A percentile compares a stretch with the other conserved stretches of the same genome.
Evolutionary conservation across 2,329 filamentous ascomycete genomes (phyloP).

Genomic region (Ceratocystis variospora): DNA sequence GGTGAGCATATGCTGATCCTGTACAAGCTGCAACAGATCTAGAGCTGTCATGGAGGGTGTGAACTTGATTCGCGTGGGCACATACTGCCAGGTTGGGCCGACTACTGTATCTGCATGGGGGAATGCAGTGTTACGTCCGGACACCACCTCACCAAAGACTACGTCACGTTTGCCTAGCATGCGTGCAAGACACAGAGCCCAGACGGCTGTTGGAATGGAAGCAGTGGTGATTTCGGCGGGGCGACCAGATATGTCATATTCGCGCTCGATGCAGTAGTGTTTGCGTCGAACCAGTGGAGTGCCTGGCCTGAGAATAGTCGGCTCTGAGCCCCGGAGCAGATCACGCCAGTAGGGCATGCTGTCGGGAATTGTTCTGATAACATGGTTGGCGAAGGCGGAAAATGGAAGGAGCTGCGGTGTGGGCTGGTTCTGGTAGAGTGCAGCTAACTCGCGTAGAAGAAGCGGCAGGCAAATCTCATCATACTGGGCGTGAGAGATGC

Average conservation of each 20-base stretch:
- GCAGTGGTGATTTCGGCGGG: conserved; percentile 46
- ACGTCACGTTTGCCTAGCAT: conserved; percentile 41
- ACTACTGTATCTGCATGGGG: conserved; percentile 38
- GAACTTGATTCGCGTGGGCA: conserved; percentile 48
- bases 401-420: conserved; percentile 28
- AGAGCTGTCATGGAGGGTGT: conserved; percentile 34
- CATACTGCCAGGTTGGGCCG: conserved; percentile 54
- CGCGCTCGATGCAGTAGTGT: conserved; percentile 32
- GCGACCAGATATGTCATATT: conserved; percentile 34
- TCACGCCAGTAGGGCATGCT: conserved; percentile 48
- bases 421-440: conserved; percentile 28
- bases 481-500: conserved; percentile 56
- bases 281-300: conserved; percentile 27
- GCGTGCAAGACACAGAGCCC: conserved; percentile 48
- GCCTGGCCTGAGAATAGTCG: conserved; percentile 31
- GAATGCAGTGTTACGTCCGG: conserved; percentile 46
- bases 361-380: conserved; percentile 31
- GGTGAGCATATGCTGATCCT: conserved; percentile 43
- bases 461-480: conserved; percentile 52
- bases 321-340: conserved; percentile 41
- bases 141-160: conserved; percentile 52
- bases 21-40: conserved; percentile 40
- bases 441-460: conserved; percentile 47
- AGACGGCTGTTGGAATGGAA: conserved; percentile 52
- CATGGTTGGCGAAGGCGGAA: conserved; percentile 34